Percentiles rank a stretch among this genome's conserved stretches.
Evolutionary conservation across 2,329 filamentous ascomycete species (phyloP).

Genomic region (Aspergillus terreus): DNA sequence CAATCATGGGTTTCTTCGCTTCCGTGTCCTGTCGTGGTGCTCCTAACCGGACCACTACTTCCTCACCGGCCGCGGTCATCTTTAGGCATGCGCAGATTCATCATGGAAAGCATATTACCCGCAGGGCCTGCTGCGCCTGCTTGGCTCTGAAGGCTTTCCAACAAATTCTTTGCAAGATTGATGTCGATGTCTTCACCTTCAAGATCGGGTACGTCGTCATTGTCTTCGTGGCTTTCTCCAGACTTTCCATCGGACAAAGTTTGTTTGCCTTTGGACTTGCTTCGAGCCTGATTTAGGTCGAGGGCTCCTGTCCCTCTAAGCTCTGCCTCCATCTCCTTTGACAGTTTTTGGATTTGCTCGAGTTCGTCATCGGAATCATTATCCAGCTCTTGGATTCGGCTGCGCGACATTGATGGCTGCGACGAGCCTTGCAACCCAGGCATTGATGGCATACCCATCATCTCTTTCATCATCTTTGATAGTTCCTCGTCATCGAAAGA

Average conservation of each 20-base stretch:
- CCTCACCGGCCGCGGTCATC: conserved; percentile 55
- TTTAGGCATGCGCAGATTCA: conserved; percentile 77
- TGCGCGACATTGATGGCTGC: conserved; percentile 19
- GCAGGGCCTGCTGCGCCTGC: conserved; percentile 80
- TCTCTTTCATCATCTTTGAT: conserved; percentile 81
- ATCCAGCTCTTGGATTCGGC: conserved; percentile 47
- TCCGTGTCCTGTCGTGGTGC: neutral
- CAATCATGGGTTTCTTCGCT: neutral
- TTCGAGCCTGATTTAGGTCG: conserved; percentile 31
- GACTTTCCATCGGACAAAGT: conserved; percentile 28
- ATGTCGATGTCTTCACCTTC: conserved; percentile 73
- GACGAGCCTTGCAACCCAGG: conserved; percentile 20
- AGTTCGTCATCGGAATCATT: conserved; percentile 56
- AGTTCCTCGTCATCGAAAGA: conserved; percentile 85
- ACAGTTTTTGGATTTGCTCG: conserved; percentile 48
- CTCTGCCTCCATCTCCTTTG: conserved; percentile 46
- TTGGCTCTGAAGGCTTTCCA: conserved; percentile 91
- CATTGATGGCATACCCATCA: conserved; percentile 69
- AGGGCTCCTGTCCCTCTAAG: conserved; percentile 44
- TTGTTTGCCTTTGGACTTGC: conserved; percentile 14
- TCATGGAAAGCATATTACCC: conserved; percentile 79
- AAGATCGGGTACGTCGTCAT: conserved; percentile 16
- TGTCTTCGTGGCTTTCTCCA: conserved; percentile 16
- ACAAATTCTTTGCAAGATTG: conserved; percentile 81
- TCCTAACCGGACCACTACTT: neutral